Conservation (phyloP, 768 basidiomycete genomes). For the Termitomyces eurrhizus region DNA sequence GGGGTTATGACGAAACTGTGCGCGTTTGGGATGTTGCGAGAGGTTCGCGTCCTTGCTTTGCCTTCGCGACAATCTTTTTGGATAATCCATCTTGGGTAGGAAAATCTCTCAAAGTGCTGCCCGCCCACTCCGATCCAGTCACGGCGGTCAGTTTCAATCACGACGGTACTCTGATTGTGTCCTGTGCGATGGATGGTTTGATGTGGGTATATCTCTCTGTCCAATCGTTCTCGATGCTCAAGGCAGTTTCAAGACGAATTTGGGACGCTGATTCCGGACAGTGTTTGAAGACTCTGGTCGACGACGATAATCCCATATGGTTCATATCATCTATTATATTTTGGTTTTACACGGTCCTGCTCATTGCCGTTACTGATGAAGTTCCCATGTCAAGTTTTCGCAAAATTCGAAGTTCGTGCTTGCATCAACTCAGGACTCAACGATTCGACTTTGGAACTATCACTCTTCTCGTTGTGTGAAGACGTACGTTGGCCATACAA, state of each 20-base stretch:
- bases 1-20: conserved; percentile 94
- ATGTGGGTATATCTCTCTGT: conserved; percentile 63
- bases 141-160: conserved; percentile 92
- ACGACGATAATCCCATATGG: conserved; percentile 95
- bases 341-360: conserved; percentile 1
- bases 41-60: conserved; percentile 42
- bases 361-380: conserved; percentile 24
- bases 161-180: conserved; percentile 92
- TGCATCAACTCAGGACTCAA: conserved; percentile 91
- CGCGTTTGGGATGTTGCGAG: conserved; percentile 94
- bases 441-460: conserved; percentile 92
- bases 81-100: conserved; percentile 38
- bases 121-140: conserved; percentile 97
- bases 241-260: conserved; percentile 63
- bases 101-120: conserved; percentile 79
- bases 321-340: conserved; percentile 25
- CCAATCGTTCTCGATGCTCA: conserved; percentile 6
- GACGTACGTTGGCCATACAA: conserved; percentile 84
- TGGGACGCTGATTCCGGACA: conserved; percentile 98
- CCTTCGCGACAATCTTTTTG: background rate
- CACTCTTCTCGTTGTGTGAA: conserved; percentile 89
- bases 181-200: conserved; percentile 94
- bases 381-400: conserved; percentile 87
- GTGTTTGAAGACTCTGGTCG: conserved; percentile 94
- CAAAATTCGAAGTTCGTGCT: conserved; percentile 90